Base-by-base conservation (phyloP, 2,329 filamentous ascomycete species). In the Penicillium sp. region DNA sequence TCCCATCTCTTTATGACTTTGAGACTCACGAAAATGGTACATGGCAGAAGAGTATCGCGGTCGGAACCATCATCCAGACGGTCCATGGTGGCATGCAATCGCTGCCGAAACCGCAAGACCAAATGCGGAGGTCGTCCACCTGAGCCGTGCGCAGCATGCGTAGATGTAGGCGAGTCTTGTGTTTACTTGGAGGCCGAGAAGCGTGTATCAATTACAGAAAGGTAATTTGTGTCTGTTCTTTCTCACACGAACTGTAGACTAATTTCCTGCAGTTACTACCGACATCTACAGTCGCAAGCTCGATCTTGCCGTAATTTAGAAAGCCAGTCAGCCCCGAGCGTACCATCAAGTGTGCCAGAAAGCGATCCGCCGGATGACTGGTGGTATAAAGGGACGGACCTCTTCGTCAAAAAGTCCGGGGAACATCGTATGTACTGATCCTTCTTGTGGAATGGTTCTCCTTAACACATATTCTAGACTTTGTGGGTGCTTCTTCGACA, bases 321-420 rank as follows among this genome's bases (percentile, higher is more conserved):
- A 19, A 53, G 53, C 27, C 50, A 52, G 14, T 26, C 35, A 46
- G 55, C 43, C 11, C 54, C 47, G 9, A 39, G 16, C n/a, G n/a
- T 39, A 16, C 10, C 35, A 23, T 58, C 45, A 19, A 65, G 44
- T 55, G 59, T 39, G 31, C 60, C 52, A 16, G 63, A 65, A 39
- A 57, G 61, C 13, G 69, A 72, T 26, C 39, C 58, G 2, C 57
- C 64, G 29, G 73, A 75, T 55, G 72, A 75, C 54, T 76, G 73
- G 73, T 76, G 73, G 73, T 75, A 72, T 45, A 72, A 75, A 52
- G 72, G 69, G 7, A 69, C 71, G 3, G 71, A 74, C 19, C 49
- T 75, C 5, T 66, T 75, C 9, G 50, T 75, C 19, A 74, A 72
- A 31, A 64, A 68, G 37, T 73, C 72, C 0, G 73, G 73, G 23